These are phyloP conservation scores for Salvia splendens DNA, from an alignment of 257 asterid species.

Conservation along the genomic window DNA sequence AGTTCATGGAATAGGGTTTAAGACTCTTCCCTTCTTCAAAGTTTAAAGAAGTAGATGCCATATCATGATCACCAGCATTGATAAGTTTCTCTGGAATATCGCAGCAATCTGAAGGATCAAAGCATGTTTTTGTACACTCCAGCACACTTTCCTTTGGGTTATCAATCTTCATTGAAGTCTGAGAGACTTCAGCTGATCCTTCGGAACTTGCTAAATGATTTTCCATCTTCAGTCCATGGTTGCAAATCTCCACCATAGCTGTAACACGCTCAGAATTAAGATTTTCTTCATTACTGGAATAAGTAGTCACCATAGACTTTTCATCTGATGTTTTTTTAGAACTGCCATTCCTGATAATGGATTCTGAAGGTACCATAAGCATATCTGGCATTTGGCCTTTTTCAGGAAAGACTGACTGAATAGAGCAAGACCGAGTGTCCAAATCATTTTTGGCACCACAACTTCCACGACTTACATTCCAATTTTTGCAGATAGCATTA, in stretches of 20 bases:
- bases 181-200: slow-evolving; percentile 76
- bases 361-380: slow-evolving; percentile 37
- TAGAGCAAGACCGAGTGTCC: slow-evolving; percentile 39
- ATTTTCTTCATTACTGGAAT: slow-evolving; percentile 42
- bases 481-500: slow-evolving; percentile 50
- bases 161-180: slow-evolving; percentile 45
- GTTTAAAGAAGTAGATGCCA: slow-evolving; percentile 29
- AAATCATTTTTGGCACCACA: slow-evolving; percentile 47
- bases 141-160: slow-evolving; percentile 31
- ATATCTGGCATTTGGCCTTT: slow-evolving; percentile 32
- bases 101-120: slow-evolving; percentile 41
- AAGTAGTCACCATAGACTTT: slow-evolving; percentile 36
- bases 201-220: slow-evolving; percentile 61
- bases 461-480: slow-evolving; percentile 54
- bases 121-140: slow-evolving; percentile 37
- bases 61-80: slow-evolving; percentile 36
- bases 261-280: slow-evolving; percentile 41
- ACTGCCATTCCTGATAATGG: slow-evolving; percentile 31
- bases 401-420: slow-evolving; percentile 40
- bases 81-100: slow-evolving; percentile 41
- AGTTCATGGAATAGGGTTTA: slow-evolving; percentile 27
- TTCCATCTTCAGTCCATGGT: slow-evolving; percentile 45
- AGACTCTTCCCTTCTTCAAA: slow-evolving; percentile 35
- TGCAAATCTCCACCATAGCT: slow-evolving; percentile 39
- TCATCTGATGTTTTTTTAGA: slow-evolving; percentile 41